Base-by-base conservation (phyloP, 2,329 filamentous ascomycete genomes). In the Aspergillus sp. region DNA sequence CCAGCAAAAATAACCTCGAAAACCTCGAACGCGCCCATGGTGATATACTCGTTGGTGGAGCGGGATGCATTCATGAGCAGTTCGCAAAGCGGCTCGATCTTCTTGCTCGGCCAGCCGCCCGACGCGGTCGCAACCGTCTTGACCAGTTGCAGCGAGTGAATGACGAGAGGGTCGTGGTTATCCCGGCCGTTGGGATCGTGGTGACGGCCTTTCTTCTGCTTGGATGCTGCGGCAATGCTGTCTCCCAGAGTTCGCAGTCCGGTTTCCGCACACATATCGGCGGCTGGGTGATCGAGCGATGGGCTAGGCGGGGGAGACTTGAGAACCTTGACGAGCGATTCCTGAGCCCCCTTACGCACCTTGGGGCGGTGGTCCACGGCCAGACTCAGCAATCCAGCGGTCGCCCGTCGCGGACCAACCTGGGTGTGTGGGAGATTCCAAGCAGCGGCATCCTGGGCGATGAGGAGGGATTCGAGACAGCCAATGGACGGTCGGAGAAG, bases 1-100 rank as follows among this genome's bases (percentile, higher is more conserved):
- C 90, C 86, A 56, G 86, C 85, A 53, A 98, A 97, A 36, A 97
- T 95, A 65, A 95, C 86, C 66, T 98, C 93, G 58, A 98, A 98
- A 4, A 97, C 91, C 53, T 96, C 91, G 57, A 98, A 96, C 0
- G 90, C 87, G 8, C 88, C 86, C 85, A 97, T 94, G 29, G 90
- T 95, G 74, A 98, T 84, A 65, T 91, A 95, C 64, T 97, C 90
- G 64, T 94, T 96, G 65, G 83, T 93, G 7, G 87, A 90, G 60
- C 85, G 85, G 28, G 91, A 91, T 49, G 97, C 95, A 53, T 83
- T 83, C 54, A 98, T 80, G 45, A 98, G 72, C 42, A 95, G 72
- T 66, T 97, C 90, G 66, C 90, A 96, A 30, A 98, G 73, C 2
- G 85, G 76, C 69, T 98, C 93, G 43, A 96, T 95, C 70, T 95